Evolutionary conservation across 2,329 filamentous ascomycete genomes (phyloP).

Genomic region (Colletotrichum agaves): DNA sequence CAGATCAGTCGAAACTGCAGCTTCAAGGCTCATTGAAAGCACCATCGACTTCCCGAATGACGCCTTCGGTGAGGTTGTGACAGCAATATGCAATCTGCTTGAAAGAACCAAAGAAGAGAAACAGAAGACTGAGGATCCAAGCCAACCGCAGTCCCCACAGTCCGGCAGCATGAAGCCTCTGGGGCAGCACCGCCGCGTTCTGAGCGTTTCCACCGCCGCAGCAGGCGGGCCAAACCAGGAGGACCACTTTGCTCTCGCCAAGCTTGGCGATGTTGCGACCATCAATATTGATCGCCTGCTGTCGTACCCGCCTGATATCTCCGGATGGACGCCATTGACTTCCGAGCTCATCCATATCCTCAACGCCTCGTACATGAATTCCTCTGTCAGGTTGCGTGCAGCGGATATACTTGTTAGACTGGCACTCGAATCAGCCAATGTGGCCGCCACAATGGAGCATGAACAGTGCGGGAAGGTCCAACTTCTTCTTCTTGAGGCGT

Average conservation of each 20-base stretch:
- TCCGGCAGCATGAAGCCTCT: slow-evolving; percentile 46
- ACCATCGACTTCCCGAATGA: slow-evolving; percentile 89
- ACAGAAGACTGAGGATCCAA: slow-evolving; percentile 43
- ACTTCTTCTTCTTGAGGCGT: slow-evolving; percentile 74
- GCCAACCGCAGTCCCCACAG: slow-evolving; percentile 51
- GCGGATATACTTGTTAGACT: slow-evolving; percentile 72
- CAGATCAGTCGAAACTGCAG: slow-evolving; percentile 87
- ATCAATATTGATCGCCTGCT: slow-evolving; percentile 82
- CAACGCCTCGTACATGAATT: slow-evolving; percentile 57
- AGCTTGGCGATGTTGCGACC: slow-evolving; percentile 76
- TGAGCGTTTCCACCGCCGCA: slow-evolving; percentile 59
- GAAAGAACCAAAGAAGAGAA: slow-evolving; percentile 49
- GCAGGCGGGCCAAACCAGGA: slow-evolving; percentile 67
- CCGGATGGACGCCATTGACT: slow-evolving; percentile 79
- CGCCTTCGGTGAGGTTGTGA: slow-evolving; percentile 81
- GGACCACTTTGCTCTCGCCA: slow-evolving; percentile 75
- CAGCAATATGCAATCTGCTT: slow-evolving; percentile 79
- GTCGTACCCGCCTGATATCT: slow-evolving; percentile 70
- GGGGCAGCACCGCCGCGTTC: slow-evolving; percentile 56
- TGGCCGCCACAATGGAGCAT: slow-evolving; percentile 63
- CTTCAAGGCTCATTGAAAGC: slow-evolving; percentile 87
- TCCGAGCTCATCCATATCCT: slow-evolving; percentile 64
- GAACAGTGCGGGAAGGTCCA: slow-evolving; percentile 71
- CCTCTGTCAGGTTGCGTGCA: slow-evolving; percentile 67
- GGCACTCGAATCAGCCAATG: slow-evolving; percentile 66